Base-by-base conservation (phyloP, 2,329 filamentous ascomycete species). In the Pseudopithomyces chartarum region DNA sequence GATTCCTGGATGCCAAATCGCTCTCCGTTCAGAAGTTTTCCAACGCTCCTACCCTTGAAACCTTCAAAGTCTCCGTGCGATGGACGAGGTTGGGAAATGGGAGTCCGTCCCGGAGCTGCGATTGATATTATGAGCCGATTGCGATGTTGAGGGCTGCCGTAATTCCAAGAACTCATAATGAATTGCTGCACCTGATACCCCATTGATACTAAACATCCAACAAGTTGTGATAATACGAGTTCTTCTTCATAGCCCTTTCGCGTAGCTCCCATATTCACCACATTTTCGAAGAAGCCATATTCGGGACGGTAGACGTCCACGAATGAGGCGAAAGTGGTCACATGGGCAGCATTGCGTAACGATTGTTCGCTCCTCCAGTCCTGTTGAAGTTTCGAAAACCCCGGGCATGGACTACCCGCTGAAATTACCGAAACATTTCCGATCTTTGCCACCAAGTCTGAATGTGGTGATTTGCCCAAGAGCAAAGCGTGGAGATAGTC, bases 211-310 rank as follows among this genome's bases (percentile, higher is more conserved):
- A 95, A 76, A 0, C 87, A 82, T 59, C 88, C 90, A 10, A 95
- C 80, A 0, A 95, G 78, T 62, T 93, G 90, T 1, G 87, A 87
- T 50, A 93, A 87, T 0, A 91, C 84, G 56, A 91, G 90, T 19
- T 88, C 80, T 3, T 81, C 76, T 15, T 81, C 76, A 32, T 73
- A 76, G 6, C 68, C 65, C 17, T 72, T 78, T 17, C 78, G 76
- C 22, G 68, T 79, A 45, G 77, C 81, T 0, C 89, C 82, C 76
- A 94, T 91, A 0, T 78, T 80, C 0, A 84, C 75, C 0, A 96
- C 91, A 62, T 96, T 96, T 71, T 96, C 91, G 0, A 96, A 80
- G 0, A 94, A 62, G 0, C 87, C 89, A 67, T 90, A 94, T n/a
- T 84, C 81, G 0, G 91, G 91, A 0, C 88, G 83, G 61, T 91